Percentiles rank a stretch among this genome's conserved stretches.
phyloP scores from a whole-genome alignment of 768 basidiomycete genomes.

The Boletus vinaceobasis region DNA sequence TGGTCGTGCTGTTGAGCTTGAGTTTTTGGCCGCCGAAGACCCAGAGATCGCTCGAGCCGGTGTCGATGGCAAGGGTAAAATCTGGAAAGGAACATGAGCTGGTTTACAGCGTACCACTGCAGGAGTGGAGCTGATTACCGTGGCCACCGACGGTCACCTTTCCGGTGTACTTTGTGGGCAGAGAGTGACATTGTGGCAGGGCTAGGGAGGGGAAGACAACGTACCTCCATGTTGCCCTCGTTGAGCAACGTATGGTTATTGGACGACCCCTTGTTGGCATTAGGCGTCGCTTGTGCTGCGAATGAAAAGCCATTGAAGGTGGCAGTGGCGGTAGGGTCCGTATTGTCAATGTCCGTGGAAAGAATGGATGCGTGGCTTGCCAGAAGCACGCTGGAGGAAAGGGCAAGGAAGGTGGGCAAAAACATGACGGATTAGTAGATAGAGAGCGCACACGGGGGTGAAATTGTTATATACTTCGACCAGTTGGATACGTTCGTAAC shows the following conservation, averaged over 20 bases:
- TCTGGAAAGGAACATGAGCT: slow-evolving; percentile 13
- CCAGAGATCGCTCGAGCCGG: slow-evolving; percentile 33
- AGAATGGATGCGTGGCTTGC: slow-evolving; percentile 28
- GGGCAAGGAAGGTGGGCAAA: slow-evolving; percentile 3
- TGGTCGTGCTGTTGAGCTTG: slow-evolving; percentile 29
- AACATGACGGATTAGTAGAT: slow-evolving; percentile 12
- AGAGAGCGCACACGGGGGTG: no score
- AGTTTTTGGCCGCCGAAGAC: slow-evolving; percentile 19
- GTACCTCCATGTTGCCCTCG: slow-evolving; percentile 25
- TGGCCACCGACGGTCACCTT: slow-evolving; percentile 29
- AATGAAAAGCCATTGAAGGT: slow-evolving; percentile 21
- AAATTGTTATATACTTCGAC: not conserved
- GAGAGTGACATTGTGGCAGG: not conserved
- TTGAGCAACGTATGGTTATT: slow-evolving; percentile 25
- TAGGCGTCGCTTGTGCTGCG: slow-evolving; percentile 13
- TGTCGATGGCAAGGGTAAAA: slow-evolving; percentile 27
- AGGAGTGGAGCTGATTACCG: slow-evolving; percentile 12
- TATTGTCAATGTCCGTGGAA: not conserved
- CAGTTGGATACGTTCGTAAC: slow-evolving; percentile 11
- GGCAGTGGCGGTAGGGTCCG: not conserved
- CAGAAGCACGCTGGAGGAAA: slow-evolving; percentile 28
- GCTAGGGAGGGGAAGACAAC: not conserved
- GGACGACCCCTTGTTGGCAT: slow-evolving; percentile 16
- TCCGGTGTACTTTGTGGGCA: slow-evolving; percentile 23
- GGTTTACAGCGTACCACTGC: no score